phyloP scores from a whole-genome alignment of 345 rosid species.

The Sonneratia caseolaris region DNA sequence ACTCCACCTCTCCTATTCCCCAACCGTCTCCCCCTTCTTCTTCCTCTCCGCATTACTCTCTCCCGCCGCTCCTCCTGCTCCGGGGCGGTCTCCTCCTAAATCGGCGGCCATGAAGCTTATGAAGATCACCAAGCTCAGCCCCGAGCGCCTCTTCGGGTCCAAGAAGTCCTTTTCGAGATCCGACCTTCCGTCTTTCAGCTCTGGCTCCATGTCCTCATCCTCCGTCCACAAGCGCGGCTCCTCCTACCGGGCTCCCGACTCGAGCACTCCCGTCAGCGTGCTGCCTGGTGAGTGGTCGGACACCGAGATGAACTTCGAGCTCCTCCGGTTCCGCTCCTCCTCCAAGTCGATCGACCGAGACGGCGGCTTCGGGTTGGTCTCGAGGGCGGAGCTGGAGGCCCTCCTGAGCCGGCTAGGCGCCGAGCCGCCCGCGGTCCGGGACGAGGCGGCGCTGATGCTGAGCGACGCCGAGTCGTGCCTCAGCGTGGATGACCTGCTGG shows the following conservation, averaged over 20 bases:
- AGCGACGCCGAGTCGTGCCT: constrained; percentile 30
- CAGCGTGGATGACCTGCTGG: constrained; percentile 40
- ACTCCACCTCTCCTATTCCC: constrained; percentile 11
- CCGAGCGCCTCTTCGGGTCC: constrained; percentile 52
- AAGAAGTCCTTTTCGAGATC: constrained; percentile 43
- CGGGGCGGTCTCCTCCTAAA: background rate
- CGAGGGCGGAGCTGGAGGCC: constrained; percentile 48
- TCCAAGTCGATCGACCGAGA: constrained; percentile 21
- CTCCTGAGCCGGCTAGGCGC: constrained; percentile 44
- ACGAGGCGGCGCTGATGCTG: constrained; percentile 55
- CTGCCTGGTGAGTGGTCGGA: constrained; percentile 53
- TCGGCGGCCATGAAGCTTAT: constrained; percentile 12
- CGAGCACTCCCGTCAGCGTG: constrained; percentile 56
- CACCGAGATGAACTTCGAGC: constrained; percentile 20
- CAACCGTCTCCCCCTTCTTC: background rate
- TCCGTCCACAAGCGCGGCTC: constrained; percentile 16
- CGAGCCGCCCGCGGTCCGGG: constrained; percentile 45
- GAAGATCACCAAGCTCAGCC: constrained; percentile 30
- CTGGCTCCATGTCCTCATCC: constrained; percentile 14
- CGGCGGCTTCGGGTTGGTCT: constrained; percentile 26
- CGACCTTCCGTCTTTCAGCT: constrained; percentile 53
- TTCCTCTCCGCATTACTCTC: background rate
- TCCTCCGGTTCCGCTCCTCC: constrained; percentile 38
- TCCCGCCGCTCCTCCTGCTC: too few relatives aligned
- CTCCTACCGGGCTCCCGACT: constrained; percentile 5